Evolutionary conservation across 352 stramenopile species (phyloP).

Genomic region (Globisporangium recalcitrans): DNA sequence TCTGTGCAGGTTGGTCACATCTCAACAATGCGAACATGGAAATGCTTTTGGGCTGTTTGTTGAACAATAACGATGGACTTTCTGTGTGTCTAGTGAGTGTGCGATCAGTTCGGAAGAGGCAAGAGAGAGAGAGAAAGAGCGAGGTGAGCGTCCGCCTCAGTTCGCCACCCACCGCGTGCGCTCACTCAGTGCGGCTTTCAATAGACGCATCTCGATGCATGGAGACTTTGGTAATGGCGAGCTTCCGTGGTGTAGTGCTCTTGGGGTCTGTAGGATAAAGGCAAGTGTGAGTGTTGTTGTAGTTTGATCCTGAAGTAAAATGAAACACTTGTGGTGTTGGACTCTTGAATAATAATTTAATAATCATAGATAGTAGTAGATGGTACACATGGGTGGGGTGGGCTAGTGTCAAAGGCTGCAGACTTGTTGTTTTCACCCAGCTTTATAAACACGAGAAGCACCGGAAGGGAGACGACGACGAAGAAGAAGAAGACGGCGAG

Average conservation of each 20-base stretch:
- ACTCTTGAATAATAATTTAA: conserved; percentile 1
- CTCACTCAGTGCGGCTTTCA: background rate
- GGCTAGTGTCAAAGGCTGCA: conserved; percentile 10
- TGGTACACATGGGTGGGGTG: background rate
- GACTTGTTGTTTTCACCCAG: conserved; percentile 13
- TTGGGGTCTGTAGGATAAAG: too few species aligned
- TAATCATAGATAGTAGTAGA: conserved; percentile 3
- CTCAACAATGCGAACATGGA: background rate
- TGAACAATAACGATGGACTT: background rate
- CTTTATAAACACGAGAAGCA: conserved; percentile 12
- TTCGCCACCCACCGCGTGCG: background rate
- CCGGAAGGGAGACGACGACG: too few species aligned
- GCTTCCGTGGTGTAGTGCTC: too few species aligned
- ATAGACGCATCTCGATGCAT: background rate
- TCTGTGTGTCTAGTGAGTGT: background rate
- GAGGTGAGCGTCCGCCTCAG: background rate
- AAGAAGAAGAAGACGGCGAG: too few species aligned
- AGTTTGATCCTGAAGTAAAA: background rate
- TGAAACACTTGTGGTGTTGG: background rate
- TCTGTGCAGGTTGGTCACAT: background rate
- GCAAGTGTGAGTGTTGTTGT: background rate
- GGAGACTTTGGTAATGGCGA: background rate
- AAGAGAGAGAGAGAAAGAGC: too few species aligned
- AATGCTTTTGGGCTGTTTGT: background rate
- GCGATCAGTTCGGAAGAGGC: too few species aligned